Conservation (phyloP, 2,329 filamentous ascomycete species). For the Penicillium concentricum region DNA sequence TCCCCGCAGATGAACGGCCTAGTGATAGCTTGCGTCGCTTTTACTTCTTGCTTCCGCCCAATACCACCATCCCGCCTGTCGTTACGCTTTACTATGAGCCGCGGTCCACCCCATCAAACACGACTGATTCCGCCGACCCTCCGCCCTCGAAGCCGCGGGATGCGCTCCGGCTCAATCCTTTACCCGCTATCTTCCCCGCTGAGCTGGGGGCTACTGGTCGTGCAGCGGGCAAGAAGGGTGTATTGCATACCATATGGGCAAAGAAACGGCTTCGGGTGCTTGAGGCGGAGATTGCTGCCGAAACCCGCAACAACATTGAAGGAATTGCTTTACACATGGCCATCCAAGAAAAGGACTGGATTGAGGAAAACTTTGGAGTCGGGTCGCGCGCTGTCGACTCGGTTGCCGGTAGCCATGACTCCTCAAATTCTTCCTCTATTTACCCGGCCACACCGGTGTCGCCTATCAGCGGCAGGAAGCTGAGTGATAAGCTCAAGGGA, state of each 20-base stretch:
- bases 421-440: constrained; percentile 20
- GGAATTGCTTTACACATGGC: constrained; percentile 84
- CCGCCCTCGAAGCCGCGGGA: constrained; percentile 26
- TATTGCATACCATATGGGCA: constrained; percentile 87
- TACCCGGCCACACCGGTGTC: constrained; percentile 58
- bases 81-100: constrained; percentile 62
- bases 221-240: constrained; percentile 71
- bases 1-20: constrained; percentile 63
- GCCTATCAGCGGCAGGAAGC: constrained; percentile 63
- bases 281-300: constrained; percentile 71
- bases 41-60: constrained; percentile 78
- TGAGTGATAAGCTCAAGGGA: constrained; percentile 77
- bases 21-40: constrained; percentile 60
- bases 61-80: constrained; percentile 67
- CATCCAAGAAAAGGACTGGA: constrained; percentile 79
- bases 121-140: not conserved
- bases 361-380: constrained; percentile 75
- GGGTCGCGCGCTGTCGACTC: constrained; percentile 40
- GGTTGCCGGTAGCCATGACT: constrained; percentile 28
- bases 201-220: constrained; percentile 67
- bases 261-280: constrained; percentile 75
- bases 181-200: constrained; percentile 82
- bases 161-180: constrained; percentile 67
- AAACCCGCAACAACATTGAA: constrained; percentile 72
- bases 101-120: constrained; percentile 27